Evolutionary conservation across 1,284 basidiomycete genomes (phyloP).

Genomic region (Naganishia sp.): DNA sequence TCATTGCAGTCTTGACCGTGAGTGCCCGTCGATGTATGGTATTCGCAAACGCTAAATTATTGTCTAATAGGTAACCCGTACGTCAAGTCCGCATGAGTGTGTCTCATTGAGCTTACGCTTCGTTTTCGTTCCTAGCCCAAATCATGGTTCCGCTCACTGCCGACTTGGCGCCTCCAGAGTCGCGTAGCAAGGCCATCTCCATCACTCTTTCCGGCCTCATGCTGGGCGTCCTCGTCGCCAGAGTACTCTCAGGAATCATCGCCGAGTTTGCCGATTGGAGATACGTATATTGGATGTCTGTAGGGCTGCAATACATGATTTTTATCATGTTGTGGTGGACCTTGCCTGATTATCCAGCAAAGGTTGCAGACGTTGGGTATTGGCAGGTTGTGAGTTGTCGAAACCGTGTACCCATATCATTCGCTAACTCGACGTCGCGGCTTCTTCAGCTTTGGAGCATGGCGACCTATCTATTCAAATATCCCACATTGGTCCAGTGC

Average conservation of each 20-base stretch:
- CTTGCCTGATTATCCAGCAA: constrained; percentile 71
- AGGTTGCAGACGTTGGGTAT: constrained; percentile 61
- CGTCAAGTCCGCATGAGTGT: background rate
- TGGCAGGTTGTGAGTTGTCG: constrained; percentile 55
- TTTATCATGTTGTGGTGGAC: constrained; percentile 61
- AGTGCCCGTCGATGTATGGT: constrained; percentile 34
- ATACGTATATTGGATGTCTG: constrained; percentile 67
- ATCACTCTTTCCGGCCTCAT: constrained; percentile 69
- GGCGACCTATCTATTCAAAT: constrained; percentile 67
- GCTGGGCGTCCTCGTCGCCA: constrained; percentile 68
- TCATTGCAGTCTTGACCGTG: constrained; percentile 62
- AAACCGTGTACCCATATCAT: background rate
- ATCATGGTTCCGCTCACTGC: constrained; percentile 65
- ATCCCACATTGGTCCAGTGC: constrained; percentile 67
- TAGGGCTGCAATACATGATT: constrained; percentile 59
- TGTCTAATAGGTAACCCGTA: constrained; percentile 24
- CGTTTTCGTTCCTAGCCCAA: constrained; percentile 42
- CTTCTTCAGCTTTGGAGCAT: constrained; percentile 60
- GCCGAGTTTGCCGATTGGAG: constrained; percentile 64
- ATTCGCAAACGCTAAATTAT: background rate
- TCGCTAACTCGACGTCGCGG: background rate
- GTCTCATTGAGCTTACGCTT: background rate
- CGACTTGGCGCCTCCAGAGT: constrained; percentile 65
- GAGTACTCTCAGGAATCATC: constrained; percentile 66
- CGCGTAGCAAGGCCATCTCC: constrained; percentile 65